A percentile compares a stretch with the other conserved stretches of the same genome.
These are phyloP conservation scores for Aureobasidium sp. DNA, from an alignment of 2,329 filamentous ascomycete species.

Conservation along the genomic window DNA sequence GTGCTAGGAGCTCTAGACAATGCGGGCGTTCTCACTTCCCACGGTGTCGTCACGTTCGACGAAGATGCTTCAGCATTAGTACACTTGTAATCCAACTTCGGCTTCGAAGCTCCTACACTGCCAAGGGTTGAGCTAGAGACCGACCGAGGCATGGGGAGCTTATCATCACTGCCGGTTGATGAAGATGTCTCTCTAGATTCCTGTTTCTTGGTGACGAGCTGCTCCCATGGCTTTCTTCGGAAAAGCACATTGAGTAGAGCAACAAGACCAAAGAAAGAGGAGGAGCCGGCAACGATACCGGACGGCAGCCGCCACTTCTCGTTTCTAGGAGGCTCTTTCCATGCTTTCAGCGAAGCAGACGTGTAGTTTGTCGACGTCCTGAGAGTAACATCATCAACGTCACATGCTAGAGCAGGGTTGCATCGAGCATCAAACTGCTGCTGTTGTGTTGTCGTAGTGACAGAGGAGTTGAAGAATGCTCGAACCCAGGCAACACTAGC, in stretches of 20 bases:
- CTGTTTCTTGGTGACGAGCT: background rate
- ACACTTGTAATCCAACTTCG: background rate
- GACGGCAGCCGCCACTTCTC: background rate
- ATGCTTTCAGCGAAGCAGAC: background rate
- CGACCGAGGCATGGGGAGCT: background rate
- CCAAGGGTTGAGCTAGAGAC: background rate
- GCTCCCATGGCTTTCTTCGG: background rate
- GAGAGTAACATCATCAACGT: slow-evolving; percentile 2
- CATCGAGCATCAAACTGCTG: slow-evolving; percentile 1
- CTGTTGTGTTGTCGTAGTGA: slow-evolving; percentile 25
- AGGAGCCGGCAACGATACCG: background rate
- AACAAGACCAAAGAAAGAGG: background rate
- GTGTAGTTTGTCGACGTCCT: background rate
- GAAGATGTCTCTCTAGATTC: background rate
- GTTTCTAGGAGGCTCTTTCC: background rate
- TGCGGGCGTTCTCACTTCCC: background rate
- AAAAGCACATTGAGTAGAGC: slow-evolving; percentile 8
- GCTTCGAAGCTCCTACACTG: background rate
- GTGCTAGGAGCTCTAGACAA: background rate
- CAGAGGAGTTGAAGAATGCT: slow-evolving; percentile 45
- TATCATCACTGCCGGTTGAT: background rate
- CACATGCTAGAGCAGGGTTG: background rate
- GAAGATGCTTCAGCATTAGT: background rate
- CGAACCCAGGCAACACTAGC: slow-evolving; percentile 42
- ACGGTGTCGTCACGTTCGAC: slow-evolving; percentile 1